These are phyloP conservation scores for Seiridium unicorne DNA, from an alignment of 2,329 filamentous ascomycete species.

Conservation along the genomic window DNA sequence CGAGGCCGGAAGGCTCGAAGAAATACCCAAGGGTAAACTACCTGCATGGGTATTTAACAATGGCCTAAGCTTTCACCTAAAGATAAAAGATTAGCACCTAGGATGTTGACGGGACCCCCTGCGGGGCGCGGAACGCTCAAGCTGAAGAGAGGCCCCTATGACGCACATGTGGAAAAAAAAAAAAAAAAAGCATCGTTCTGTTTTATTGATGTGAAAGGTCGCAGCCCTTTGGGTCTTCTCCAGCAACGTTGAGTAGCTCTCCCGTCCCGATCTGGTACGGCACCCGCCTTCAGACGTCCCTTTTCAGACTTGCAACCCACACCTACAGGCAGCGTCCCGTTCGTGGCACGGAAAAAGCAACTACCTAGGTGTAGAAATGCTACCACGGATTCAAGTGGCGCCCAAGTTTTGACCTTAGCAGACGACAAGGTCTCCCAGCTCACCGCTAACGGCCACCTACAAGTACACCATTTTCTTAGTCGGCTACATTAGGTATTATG, in stretches of 20 bases:
- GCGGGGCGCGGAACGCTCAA: neutral
- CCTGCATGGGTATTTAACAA: neutral
- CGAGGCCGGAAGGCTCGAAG: neutral
- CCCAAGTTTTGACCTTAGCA: neutral
- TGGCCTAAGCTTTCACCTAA: neutral
- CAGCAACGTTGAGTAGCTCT: no score
- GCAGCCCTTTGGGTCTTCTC: no score
- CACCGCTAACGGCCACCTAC: no score
- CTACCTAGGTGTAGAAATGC: neutral
- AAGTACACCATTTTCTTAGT: no score
- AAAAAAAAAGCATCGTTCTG: neutral
- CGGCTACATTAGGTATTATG: no score
- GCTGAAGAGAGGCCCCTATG: neutral
- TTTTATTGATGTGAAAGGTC: no score
- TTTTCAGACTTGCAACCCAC: neutral
- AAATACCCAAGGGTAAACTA: neutral
- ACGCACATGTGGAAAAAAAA: neutral
- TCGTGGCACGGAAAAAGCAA: neutral
- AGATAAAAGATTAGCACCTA: neutral
- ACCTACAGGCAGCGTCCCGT: neutral
- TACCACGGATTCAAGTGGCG: neutral
- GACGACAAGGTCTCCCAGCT: no score
- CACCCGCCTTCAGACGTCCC: neutral
- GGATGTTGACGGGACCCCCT: neutral
- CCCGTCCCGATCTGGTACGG: neutral